Base-by-base conservation (phyloP, 2,329 filamentous ascomycete genomes). In the Pseudopyrenochaeta lycopersici region DNA sequence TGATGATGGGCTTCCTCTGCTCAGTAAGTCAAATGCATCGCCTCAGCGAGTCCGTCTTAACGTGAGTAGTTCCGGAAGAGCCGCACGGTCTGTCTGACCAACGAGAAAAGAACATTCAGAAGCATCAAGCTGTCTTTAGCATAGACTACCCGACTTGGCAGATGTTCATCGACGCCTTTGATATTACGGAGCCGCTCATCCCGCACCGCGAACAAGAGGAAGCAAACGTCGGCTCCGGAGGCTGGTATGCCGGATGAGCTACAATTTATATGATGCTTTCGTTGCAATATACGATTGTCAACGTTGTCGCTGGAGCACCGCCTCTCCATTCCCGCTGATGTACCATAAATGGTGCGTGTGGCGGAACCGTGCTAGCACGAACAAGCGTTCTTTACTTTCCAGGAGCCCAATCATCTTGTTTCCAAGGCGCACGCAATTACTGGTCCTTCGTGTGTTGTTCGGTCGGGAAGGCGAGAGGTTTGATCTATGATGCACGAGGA, bases 101-200 rank as follows among this genome's bases (percentile, higher is more conserved):
- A 54, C 84, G 85, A 35, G 80, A 85, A 15, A 81, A 86, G 54
- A 64, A 70, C 12, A 61, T 71, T 87, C 74, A 73, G 36, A 80
- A 77, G 41, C 89, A 95, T 58, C 95, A 99, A 76, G 91, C 93
- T 11, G 89, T 99, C 18, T 86, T 98, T 71, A 89, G 90, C 11
- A 85, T 99, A 57, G 92, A 98, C 64, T 95, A 92, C 80, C 82
- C 85, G 1, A 90, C 85, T 0, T 99, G 94, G 94, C 80, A 86
- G 62, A 85, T 90, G 17, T 82, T 97, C 39, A 88, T 96, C 43
- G 76, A 90, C 9, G 86, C 85, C 0, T 96, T 93, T 67, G 80
- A 89, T 21, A 91, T 98, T 61, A 84, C 79, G n/a, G 82, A 91
- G 60, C 82, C 90, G 1, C 88, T 97, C 76, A 98, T 99, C 58